These are phyloP conservation scores for Leonotis leonurus DNA, from an alignment of 257 asterid genomes.

Conservation along the genomic window DNA sequence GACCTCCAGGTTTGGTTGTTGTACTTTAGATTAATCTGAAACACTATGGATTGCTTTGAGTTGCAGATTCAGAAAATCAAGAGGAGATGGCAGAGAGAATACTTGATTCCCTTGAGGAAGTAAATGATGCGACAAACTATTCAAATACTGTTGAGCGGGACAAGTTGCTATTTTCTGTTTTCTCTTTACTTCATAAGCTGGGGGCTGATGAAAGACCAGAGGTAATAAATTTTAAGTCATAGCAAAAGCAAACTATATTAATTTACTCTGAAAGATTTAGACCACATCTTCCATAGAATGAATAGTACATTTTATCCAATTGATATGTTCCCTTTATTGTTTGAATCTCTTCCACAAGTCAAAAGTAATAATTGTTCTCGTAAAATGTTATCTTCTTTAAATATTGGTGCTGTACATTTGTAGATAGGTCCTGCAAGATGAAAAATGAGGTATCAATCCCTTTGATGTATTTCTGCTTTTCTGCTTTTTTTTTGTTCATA, in stretches of 20 bases:
- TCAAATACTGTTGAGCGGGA: slow-evolving; percentile 50
- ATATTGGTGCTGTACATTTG: neutral
- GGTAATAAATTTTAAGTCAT: slow-evolving; percentile 43
- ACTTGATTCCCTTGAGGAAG: slow-evolving; percentile 28
- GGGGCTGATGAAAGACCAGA: slow-evolving; percentile 97
- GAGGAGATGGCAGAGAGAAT: slow-evolving; percentile 33
- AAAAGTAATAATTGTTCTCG: neutral
- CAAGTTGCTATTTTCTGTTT: slow-evolving; percentile 74
- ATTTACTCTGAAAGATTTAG: neutral
- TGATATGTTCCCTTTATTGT: too few relatives aligned
- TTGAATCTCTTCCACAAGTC: neutral
- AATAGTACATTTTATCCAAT: neutral
- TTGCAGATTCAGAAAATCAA: slow-evolving; percentile 45
- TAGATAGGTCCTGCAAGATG: neutral
- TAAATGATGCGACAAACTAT: slow-evolving; percentile 28
- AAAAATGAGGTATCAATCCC: neutral
- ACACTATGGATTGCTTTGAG: slow-evolving; percentile 21
- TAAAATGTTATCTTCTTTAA: neutral
- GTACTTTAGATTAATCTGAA: slow-evolving; percentile 9
- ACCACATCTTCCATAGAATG: slow-evolving; percentile 1
- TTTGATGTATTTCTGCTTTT: neutral
- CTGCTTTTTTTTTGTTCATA: neutral
- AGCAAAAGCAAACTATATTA: neutral
- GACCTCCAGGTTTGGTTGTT: neutral
- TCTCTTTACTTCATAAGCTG: slow-evolving; percentile 76